Percentiles rank a stretch among this genome's conserved stretches.
phyloP scores from a whole-genome alignment of 2,329 filamentous ascomycete species.

The Moelleriella libera region DNA sequence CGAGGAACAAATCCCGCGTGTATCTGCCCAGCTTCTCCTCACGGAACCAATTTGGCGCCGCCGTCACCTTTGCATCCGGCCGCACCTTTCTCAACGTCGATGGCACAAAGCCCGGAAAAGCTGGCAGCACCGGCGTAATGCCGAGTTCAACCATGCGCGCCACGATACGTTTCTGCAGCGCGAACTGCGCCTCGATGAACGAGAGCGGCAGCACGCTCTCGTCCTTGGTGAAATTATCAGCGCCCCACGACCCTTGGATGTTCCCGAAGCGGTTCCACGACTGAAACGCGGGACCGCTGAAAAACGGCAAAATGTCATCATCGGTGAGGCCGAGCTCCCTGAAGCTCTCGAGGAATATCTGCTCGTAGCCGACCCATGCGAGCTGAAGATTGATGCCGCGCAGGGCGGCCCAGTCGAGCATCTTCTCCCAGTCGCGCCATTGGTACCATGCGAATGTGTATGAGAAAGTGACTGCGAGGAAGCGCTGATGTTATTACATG shows the following conservation, averaged over 20 bases:
- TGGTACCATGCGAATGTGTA: constrained; percentile 35
- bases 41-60: constrained; percentile 25
- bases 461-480: constrained; percentile 33
- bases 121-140: constrained; percentile 35
- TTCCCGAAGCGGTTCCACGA: constrained; percentile 41
- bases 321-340: constrained; percentile 27
- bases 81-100: constrained; percentile 22
- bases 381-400: constrained; percentile 36
- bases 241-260: constrained; percentile 34
- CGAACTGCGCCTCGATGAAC: constrained; percentile 33
- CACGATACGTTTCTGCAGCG: constrained; percentile 32
- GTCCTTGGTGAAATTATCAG: too few relatives aligned
- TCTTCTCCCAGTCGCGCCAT: constrained; percentile 38
- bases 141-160: constrained; percentile 34
- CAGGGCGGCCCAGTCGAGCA: constrained; percentile 37
- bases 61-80: constrained; percentile 27
- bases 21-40: constrained; percentile 17
- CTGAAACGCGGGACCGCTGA: constrained; percentile 35
- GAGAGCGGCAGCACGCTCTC: constrained; percentile 23
- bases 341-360: constrained; percentile 33
- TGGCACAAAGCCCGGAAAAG: constrained; percentile 36
- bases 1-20: constrained; percentile 31
- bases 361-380: constrained; percentile 36
- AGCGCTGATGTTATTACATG: background rate
- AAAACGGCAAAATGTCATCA: constrained; percentile 27